Base-by-base conservation (phyloP, 2,329 filamentous ascomycete genomes). In the Colletotrichum sp. region DNA sequence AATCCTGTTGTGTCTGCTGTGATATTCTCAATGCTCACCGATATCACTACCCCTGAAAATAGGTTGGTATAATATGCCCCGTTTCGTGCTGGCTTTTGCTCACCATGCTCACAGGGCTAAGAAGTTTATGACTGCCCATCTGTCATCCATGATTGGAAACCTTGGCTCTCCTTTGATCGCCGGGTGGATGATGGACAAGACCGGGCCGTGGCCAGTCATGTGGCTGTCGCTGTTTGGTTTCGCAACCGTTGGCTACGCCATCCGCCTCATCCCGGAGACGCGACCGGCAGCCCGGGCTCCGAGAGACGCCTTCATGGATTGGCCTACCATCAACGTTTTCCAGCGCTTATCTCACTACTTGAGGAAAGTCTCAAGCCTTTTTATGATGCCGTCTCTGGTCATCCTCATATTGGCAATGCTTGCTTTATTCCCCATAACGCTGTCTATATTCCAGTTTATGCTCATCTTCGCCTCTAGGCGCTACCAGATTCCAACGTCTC, bases 131-230 rank as follows among this genome's bases (percentile, higher is more conserved):
- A 77, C 81, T 0, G 78, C 82, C 8, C 79, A 79, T 71, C 80
- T 81, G 30, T 78, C 79, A 5, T 81, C 79, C 36, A 78, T 85
- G 44, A 71, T 82, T 1, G 84, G 83, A 9, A 82, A 84, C 28
- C 75, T 87, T 13, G 68, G 85, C 32, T 83, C 83, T 5, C 85
- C 85, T 1, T 80, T 84, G 2, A 63, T 86, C 4, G 81, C 85
- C 9, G 82, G 83, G 3, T 75, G 79, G n/a, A 80, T 86, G 66
- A 86, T 87, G 85, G 66, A 73, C 15, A 76, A 71, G 16, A 80
- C 79, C 1, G 82, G 82, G 4, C 82, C 82, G 24, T 82, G 81
- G 82, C 81, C 81, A 3, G 71, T 76, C 5, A 39, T 66, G 44
- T 69, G 57, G 24, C 2, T 75, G n/a, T n/a, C 71, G 16, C 15